phyloP scores from a whole-genome alignment of 2,329 filamentous ascomycete species.

The Daldinia sp. region DNA sequence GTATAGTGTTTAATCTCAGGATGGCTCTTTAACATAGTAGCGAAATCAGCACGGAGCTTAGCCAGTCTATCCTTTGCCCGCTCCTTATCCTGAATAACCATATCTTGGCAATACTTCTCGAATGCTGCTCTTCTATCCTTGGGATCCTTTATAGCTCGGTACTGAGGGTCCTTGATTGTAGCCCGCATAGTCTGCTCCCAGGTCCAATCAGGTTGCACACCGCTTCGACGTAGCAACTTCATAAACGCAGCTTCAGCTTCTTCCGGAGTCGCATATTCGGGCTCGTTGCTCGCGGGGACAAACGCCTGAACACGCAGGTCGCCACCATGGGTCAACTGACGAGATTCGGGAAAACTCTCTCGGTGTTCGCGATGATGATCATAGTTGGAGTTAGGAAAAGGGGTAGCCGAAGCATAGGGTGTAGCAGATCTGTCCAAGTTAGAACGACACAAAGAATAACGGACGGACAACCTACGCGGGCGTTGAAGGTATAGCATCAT shows the following conservation, averaged over 20 bases:
- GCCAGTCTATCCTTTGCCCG: slow-evolving; percentile 90
- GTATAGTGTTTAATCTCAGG: slow-evolving; percentile 98
- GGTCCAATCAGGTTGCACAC: slow-evolving; percentile 88
- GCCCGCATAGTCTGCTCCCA: slow-evolving; percentile 90
- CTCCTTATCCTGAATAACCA: slow-evolving; percentile 91
- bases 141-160: slow-evolving; percentile 90
- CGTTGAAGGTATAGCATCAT: slow-evolving; percentile 56
- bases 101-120: slow-evolving; percentile 92
- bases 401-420: slow-evolving; percentile 55
- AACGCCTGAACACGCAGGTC: slow-evolving; percentile 66
- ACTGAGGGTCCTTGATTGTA: slow-evolving; percentile 90
- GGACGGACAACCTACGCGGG: slow-evolving; percentile 50
- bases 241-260: slow-evolving; percentile 93
- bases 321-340: slow-evolving; percentile 65
- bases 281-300: slow-evolving; percentile 72
- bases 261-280: slow-evolving; percentile 80
- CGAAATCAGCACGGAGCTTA: slow-evolving; percentile 93
- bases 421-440: slow-evolving; percentile 47
- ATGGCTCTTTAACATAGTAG: slow-evolving; percentile 93
- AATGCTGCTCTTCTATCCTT: slow-evolving; percentile 90
- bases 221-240: slow-evolving; percentile 85
- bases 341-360: slow-evolving; percentile 60
- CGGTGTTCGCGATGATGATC: slow-evolving; percentile 48
- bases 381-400: slow-evolving; percentile 49
- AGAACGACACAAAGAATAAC: background rate